These are phyloP conservation scores for Pichia sp. DNA, from an alignment of 1,139 yeast genomes.

Conservation along the genomic window DNA sequence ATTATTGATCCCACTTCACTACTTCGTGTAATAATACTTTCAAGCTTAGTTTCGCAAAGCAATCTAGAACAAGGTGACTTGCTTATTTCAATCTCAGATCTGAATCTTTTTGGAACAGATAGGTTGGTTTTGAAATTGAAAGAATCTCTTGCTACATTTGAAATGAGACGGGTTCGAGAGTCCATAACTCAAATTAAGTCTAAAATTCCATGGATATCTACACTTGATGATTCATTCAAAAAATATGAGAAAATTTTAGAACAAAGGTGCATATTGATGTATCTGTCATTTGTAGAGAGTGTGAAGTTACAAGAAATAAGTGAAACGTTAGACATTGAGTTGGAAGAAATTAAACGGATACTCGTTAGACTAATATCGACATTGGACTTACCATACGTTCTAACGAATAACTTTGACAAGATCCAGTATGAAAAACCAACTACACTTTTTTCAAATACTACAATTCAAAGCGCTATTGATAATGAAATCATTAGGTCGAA, in stretches of 20 bases:
- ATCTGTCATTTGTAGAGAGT: slow-evolving; percentile 18
- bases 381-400: slow-evolving; percentile 19
- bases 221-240: slow-evolving; percentile 1
- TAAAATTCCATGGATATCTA: slow-evolving; percentile 5
- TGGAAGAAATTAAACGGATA: slow-evolving; percentile 9
- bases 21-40: slow-evolving; percentile 2
- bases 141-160: slow-evolving; percentile 1
- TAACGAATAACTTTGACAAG: slow-evolving; percentile 13
- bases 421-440: slow-evolving; percentile 5
- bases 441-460: background rate
- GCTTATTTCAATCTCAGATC: background rate
- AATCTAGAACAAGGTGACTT: background rate
- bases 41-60: slow-evolving; percentile 1
- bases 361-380: slow-evolving; percentile 14
- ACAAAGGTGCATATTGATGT: slow-evolving; percentile 17
- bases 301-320: slow-evolving; percentile 18
- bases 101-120: slow-evolving; percentile 5
- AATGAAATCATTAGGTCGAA: slow-evolving; percentile 13
- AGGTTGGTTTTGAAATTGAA: background rate
- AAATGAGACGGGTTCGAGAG: background rate
- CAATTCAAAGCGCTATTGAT: slow-evolving; percentile 6
- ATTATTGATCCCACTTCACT: slow-evolving; percentile 7
- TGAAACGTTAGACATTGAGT: slow-evolving; percentile 13
- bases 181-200: background rate
- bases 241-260: background rate